Evolutionary conservation across 2,329 filamentous ascomycete species (phyloP), one percentile per base, ranked within the genome.

Genomic region (Aspergillus glaucus): DNA sequence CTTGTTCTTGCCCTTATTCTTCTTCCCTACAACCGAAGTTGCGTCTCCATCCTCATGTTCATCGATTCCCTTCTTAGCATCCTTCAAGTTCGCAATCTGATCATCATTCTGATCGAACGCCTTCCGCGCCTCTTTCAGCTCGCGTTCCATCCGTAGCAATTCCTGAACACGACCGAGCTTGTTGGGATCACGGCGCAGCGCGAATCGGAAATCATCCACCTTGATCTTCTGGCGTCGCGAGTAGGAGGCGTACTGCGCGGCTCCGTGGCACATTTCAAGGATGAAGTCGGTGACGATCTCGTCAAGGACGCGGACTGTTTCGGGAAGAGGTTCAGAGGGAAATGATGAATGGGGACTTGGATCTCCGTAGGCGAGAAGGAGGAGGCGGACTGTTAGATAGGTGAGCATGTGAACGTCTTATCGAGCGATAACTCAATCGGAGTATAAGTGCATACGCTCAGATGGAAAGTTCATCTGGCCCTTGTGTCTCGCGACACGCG

Each of bases 201-300:
- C 89, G 70, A 95, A 98, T 63, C 94, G 90, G 73, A 98, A 95
- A 70, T 98, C 93, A 63, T 96, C 92, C 62, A 95, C 88, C 69
- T 98, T 98, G 72, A 98, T 90, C 73, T 98, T 98, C 62, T 95
- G 88, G 2, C 93, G 87, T 0, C 90, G 86, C 2, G 87, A 84
- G 69, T 95, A 88, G 67, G 88, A 84, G 0, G 93, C 93, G 46
- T 86, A 85, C 41, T 88, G 83, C 4, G 90, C 88, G 3, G 93
- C 92, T 64, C 89, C 86, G 74, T 95, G 93, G 71, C 88, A 92
- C 47, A 93, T 85, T 67, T 93, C 89, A 66, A 95, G 89, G 66
- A 97, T 88, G 76, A 95, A 96, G 75, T 97, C 93, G 54, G 91
- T 95, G 52, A 95, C 82, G 59, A 97, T 92, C 73, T 96, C 91